phyloP scores from a whole-genome alignment of 441 rosid species.

The Pelargonium australe region DNA sequence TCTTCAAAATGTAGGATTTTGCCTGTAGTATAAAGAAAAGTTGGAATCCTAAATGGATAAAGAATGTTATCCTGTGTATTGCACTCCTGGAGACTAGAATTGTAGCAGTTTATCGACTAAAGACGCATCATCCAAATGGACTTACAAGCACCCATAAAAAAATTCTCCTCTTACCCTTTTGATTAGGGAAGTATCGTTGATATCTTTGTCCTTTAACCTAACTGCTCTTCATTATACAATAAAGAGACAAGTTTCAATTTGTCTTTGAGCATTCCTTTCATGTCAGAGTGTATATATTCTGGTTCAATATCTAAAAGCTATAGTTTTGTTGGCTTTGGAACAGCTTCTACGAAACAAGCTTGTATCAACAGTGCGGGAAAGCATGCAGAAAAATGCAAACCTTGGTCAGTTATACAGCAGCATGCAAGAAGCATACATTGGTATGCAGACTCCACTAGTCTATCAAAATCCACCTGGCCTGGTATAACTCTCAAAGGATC shows the following conservation, averaged over 20 bases:
- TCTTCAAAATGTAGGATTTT: background rate
- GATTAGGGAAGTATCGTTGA: background rate
- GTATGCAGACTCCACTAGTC: slow-evolving; percentile 67
- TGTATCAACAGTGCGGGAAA: slow-evolving; percentile 50
- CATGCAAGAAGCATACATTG: slow-evolving; percentile 65
- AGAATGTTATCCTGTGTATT: background rate
- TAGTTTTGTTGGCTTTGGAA: slow-evolving; percentile 19
- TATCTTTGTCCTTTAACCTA: background rate
- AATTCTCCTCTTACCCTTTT: background rate
- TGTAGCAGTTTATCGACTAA: background rate
- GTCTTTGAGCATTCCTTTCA: background rate
- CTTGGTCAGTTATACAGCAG: slow-evolving; percentile 52
- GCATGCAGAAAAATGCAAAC: slow-evolving; percentile 47
- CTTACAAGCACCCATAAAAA: background rate
- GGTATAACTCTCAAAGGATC: slow-evolving; percentile 31
- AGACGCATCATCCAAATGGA: background rate
- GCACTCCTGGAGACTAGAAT: background rate
- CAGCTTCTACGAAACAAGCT: slow-evolving; percentile 70
- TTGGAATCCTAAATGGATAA: background rate
- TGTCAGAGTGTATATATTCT: background rate
- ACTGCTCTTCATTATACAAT: background rate
- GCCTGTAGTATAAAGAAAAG: background rate
- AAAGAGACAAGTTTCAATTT: background rate
- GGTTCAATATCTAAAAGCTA: slow-evolving; percentile 7
- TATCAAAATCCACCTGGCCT: slow-evolving; percentile 48